Base-by-base conservation (phyloP, 1,284 basidiomycete genomes). In the Cryptococcus sp. region DNA sequence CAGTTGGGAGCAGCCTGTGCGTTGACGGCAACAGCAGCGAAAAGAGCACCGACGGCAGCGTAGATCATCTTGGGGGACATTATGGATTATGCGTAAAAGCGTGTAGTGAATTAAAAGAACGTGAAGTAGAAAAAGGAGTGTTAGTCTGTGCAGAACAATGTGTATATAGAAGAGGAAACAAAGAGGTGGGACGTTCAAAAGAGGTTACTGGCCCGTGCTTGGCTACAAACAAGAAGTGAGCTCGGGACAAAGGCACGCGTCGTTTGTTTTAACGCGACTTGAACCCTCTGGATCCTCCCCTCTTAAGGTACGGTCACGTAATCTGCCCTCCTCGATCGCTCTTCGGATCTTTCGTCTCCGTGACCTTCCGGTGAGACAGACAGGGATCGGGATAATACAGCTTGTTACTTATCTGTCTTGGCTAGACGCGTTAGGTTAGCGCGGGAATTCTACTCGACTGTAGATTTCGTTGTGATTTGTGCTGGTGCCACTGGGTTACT, bases 1-100 rank as follows among this genome's bases (percentile, higher is more conserved):
- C 66, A 71, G 59, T 64, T 61, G 52, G 69, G 69, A 23, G 69
- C 67, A n/a, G 65, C 61, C 54, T 73, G 70, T 44, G 63, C 66
- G 41, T 62, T 57, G 51, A 61, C 69, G 46, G 52, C 25, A 32
- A 63, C 48, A 42, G 61, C 61, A 49, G 59, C 62, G 46, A 58
- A 53, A 40, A 64, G 41, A 46, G 59, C 50, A 44, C 60, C 62
- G 24, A 66, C 60, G 41, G 59, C 60, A 44, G 52, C 53, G 58
- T 61, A 57, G 52, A 67, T 24, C 28, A 57, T 53, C 46, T 61
- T 66, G 50, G 62, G 18, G 43, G 63, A 56, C 67, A 66, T 72
- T 53, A 46, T 51, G 48, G 3, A 39, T 49, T 43, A 32, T 36
- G 49, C 48, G 60, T 42, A 43, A 50, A 32, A 24, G 36, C 21